phyloP scores from a whole-genome alignment of 495 filamentous ascomycete species.

The Copromyces sp. region DNA sequence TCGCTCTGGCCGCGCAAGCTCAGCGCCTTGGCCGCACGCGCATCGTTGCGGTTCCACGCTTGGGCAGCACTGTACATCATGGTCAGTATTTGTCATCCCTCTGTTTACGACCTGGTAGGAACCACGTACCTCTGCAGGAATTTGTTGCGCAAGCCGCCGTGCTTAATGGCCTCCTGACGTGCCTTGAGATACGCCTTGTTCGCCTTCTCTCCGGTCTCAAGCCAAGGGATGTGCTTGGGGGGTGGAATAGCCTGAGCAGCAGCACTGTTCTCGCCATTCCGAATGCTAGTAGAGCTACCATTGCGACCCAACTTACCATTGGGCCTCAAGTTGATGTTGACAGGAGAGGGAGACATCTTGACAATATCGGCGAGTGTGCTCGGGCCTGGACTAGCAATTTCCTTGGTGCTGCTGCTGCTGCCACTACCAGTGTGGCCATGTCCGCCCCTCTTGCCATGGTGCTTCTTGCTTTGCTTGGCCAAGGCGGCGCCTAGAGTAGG shows the following conservation, averaged over 20 bases:
- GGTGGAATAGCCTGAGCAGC: constrained; percentile 73
- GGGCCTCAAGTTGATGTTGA: constrained; percentile 34
- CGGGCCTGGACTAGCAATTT: constrained; percentile 57
- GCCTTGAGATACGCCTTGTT: constrained; percentile 94
- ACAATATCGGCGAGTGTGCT: constrained; percentile 91
- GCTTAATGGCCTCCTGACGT: constrained; percentile 88
- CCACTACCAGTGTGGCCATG: constrained; percentile 44
- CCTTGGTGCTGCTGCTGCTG: constrained; percentile 42
- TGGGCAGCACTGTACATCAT: constrained; percentile 66
- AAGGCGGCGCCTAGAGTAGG: constrained; percentile 79
- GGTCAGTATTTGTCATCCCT: constrained; percentile 14
- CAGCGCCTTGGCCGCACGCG: constrained; percentile 88
- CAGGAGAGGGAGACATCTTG: constrained; percentile 80
- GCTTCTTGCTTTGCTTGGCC: constrained; percentile 72
- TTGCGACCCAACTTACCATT: constrained; percentile 43
- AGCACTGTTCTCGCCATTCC: constrained; percentile 64
- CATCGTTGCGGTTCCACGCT: constrained; percentile 99
- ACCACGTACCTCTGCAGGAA: constrained; percentile 77
- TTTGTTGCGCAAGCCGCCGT: constrained; percentile 91
- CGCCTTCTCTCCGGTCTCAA: constrained; percentile 82
- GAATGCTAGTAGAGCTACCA: constrained; percentile 42
- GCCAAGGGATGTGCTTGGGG: constrained; percentile 92
- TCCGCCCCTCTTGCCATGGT: constrained; percentile 78
- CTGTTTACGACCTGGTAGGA: background rate
- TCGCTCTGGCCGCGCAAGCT: constrained; percentile 90